Evolutionary conservation across 768 basidiomycete species (phyloP).

Genomic region (Xerocomus spinulosus): DNA sequence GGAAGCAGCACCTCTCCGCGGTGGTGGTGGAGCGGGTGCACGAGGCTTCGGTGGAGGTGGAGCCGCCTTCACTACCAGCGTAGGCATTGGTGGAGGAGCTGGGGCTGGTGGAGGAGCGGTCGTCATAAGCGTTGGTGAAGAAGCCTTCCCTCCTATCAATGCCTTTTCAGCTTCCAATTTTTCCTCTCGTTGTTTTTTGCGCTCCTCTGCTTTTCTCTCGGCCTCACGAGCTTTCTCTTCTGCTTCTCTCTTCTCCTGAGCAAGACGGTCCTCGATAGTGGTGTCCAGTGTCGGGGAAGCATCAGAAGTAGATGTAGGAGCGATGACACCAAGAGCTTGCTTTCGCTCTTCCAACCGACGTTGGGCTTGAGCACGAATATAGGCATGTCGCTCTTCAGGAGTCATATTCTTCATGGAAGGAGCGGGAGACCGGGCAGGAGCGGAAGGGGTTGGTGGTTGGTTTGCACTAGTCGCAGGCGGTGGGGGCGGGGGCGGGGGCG

Average conservation of each 20-base stretch:
- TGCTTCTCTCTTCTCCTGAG: constrained; percentile 84
- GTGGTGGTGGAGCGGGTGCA: constrained; percentile 38
- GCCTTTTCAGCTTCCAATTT: constrained; percentile 74
- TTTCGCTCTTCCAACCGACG: constrained; percentile 80
- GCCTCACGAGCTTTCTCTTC: constrained; percentile 78
- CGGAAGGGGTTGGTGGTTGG: constrained; percentile 47
- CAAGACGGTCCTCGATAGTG: constrained; percentile 78
- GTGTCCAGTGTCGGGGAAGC: constrained; percentile 61
- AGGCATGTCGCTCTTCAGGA: constrained; percentile 75
- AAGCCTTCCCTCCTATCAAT: constrained; percentile 43
- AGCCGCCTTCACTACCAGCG: constrained; percentile 31
- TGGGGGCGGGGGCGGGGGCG: constrained; percentile 48
- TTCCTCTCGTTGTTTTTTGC: constrained; percentile 68
- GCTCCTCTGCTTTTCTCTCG: constrained; percentile 75
- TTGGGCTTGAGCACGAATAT: constrained; percentile 73
- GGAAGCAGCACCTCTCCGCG: constrained; percentile 10
- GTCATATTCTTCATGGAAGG: constrained; percentile 74
- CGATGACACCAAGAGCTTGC: constrained; percentile 73
- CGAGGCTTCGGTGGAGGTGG: constrained; percentile 35
- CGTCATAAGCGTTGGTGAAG: constrained; percentile 41
- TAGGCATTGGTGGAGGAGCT: constrained; percentile 36
- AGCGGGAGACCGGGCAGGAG: constrained; percentile 54
- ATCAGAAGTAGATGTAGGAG: constrained; percentile 33
- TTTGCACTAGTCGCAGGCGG: constrained; percentile 36
- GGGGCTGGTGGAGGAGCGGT: constrained; percentile 43